phyloP scores from a whole-genome alignment of 345 rosid species.

The Sapria himalayana region DNA sequence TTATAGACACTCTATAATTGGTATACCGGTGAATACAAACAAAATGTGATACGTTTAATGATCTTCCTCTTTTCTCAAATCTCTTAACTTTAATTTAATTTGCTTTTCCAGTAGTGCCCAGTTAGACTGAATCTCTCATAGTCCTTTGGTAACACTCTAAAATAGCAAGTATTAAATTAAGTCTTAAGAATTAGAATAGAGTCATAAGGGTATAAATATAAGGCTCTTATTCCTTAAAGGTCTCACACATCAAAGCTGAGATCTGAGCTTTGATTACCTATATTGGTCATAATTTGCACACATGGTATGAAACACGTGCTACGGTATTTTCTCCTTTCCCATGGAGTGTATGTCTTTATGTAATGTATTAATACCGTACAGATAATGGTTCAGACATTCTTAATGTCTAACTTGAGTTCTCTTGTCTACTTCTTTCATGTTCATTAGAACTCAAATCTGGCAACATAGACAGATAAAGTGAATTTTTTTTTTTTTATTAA shows the following conservation, averaged over 20 bases:
- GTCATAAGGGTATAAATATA: not conserved
- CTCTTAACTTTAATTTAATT: not conserved
- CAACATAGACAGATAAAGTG: too few species aligned
- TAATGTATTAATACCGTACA: not conserved
- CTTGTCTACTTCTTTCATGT: too few species aligned
- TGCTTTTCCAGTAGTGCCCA: not conserved
- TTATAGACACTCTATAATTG: not conserved
- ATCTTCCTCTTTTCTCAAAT: not conserved
- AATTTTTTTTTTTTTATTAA: too few species aligned
- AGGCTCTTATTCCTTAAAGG: not conserved
- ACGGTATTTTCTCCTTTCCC: not conserved
- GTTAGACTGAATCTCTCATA: not conserved
- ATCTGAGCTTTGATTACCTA: not conserved
- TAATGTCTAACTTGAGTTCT: too few species aligned
- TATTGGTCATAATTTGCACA: not conserved
- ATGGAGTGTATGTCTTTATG: not conserved
- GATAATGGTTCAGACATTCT: not conserved
- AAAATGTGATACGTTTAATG: not conserved
- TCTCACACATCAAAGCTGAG: not conserved
- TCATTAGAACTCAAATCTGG: too few species aligned
- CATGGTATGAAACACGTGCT: not conserved
- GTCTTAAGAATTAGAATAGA: not conserved
- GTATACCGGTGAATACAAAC: not conserved
- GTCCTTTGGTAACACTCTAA: not conserved
- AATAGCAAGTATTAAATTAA: not conserved